Evolutionary conservation across 495 filamentous ascomycete species (phyloP).

Genomic region (Recurvomyces mirabilis): DNA sequence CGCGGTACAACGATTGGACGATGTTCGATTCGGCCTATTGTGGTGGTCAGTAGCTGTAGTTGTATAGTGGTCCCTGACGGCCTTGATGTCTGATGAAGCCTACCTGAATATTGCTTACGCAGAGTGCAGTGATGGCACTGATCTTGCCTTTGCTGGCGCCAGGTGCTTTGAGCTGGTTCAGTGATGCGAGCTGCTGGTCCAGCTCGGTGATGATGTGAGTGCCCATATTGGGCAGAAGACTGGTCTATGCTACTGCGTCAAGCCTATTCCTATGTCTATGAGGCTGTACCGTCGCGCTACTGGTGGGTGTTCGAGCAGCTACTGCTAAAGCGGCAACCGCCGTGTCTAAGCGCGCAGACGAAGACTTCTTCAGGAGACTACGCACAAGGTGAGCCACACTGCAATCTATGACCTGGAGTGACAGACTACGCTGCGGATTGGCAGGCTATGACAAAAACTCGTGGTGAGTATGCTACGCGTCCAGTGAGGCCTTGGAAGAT

Average conservation of each 20-base stretch:
- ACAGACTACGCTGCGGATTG: too few relatives aligned
- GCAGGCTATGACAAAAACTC: too few relatives aligned
- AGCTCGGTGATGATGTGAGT: conserved; percentile 64
- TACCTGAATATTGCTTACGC: conserved; percentile 90
- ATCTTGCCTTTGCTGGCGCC: conserved; percentile 91
- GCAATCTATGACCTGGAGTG: too few relatives aligned
- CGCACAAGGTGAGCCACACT: too few relatives aligned
- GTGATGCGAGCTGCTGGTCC: conserved; percentile 78
- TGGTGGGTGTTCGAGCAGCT: too few relatives aligned
- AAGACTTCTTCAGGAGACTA: too few relatives aligned
- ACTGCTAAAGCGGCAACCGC: too few relatives aligned
- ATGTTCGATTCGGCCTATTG: conserved; percentile 84
- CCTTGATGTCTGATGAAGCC: too few relatives aligned
- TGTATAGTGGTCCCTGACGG: not conserved
- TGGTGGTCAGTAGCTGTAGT: conserved; percentile 14
- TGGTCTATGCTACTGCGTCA: conserved; percentile 5
- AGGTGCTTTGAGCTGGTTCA: conserved; percentile 82
- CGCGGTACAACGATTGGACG: conserved; percentile 89
- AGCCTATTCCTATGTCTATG: too few relatives aligned
- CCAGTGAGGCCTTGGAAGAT: too few relatives aligned
- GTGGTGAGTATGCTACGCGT: too few relatives aligned
- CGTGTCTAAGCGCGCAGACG: too few relatives aligned
- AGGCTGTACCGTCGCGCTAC: not conserved
- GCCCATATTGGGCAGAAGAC: not conserved
- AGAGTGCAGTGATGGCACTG: conserved; percentile 67